These are phyloP conservation scores for Angomonas deanei DNA, from an alignment of 208 protist species.

Conservation along the genomic window DNA sequence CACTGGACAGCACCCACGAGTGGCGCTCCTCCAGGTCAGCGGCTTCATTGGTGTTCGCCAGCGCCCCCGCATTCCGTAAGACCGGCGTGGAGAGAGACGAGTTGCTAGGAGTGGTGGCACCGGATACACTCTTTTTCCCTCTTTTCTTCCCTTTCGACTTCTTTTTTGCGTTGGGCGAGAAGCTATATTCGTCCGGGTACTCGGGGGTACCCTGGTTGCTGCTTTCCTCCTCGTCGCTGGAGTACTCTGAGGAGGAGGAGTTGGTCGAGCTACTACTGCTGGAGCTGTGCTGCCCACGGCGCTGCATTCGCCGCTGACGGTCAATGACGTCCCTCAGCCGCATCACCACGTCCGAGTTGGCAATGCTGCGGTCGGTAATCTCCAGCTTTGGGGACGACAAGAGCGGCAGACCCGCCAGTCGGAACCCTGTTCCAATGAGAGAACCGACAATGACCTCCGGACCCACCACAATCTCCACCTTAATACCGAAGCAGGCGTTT, in stretches of 20 bases:
- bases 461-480: slow-evolving; percentile 67
- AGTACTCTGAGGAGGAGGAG: slow-evolving; percentile 14
- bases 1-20: slow-evolving; percentile 5
- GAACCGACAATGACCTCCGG: slow-evolving; percentile 71
- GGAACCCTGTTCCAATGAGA: slow-evolving; percentile 69
- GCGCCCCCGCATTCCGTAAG: not conserved
- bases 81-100: not conserved
- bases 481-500: slow-evolving; percentile 85
- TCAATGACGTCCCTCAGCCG: slow-evolving; percentile 57
- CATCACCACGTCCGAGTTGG: slow-evolving; percentile 50
- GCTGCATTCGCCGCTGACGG: slow-evolving; percentile 22
- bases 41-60: not conserved
- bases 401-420: slow-evolving; percentile 67
- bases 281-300: slow-evolving; percentile 6
- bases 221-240: not conserved
- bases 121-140: not conserved
- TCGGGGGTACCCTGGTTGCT: not conserved
- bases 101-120: not conserved
- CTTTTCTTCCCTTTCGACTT: not conserved
- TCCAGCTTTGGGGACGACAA: slow-evolving; percentile 52
- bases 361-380: slow-evolving; percentile 55
- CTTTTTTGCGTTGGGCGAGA: not conserved
- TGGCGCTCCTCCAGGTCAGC: not conserved
- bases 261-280: slow-evolving; percentile 12
- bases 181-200: not conserved